These are phyloP conservation scores for Lecanosticta acicola DNA, from an alignment of 2,329 filamentous ascomycete species.

Conservation along the genomic window DNA sequence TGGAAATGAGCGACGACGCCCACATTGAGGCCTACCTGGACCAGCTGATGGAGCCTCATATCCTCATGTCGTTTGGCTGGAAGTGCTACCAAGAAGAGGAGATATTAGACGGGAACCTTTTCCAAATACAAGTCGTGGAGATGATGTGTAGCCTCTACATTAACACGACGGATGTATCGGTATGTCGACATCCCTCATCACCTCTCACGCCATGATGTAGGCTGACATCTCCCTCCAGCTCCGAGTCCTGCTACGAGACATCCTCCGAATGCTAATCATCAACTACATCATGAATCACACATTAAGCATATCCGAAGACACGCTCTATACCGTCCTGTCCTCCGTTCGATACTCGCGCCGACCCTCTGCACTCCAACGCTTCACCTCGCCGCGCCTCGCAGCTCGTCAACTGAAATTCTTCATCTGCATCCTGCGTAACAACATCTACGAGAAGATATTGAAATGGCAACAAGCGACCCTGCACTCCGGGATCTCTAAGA, in stretches of 20 bases:
- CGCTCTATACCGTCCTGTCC: conserved; percentile 33
- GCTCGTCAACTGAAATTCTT: conserved; percentile 48
- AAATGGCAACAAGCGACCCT: conserved; percentile 45
- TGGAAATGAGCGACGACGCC: conserved; percentile 41
- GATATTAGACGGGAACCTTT: conserved; percentile 33
- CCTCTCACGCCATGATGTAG: not conserved
- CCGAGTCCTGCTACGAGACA: conserved; percentile 38
- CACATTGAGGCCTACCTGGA: conserved; percentile 43
- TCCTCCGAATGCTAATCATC: conserved; percentile 43
- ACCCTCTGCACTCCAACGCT: conserved; percentile 18
- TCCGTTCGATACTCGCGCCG: conserved; percentile 36
- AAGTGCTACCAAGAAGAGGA: conserved; percentile 43
- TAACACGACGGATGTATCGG: conserved; percentile 34
- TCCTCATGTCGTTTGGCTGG: conserved; percentile 39
- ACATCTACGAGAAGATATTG: conserved; percentile 39
- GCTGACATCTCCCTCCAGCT: conserved; percentile 20
- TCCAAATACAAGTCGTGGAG: conserved; percentile 39
- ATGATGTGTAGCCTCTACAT: conserved; percentile 35
- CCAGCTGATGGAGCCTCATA: conserved; percentile 36
- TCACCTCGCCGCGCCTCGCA: conserved; percentile 40
- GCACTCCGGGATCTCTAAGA: conserved; percentile 37
- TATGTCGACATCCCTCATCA: conserved; percentile 18
- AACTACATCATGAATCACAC: conserved; percentile 48
- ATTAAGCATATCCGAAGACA: conserved; percentile 40
- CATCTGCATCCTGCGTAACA: conserved; percentile 40